Percentiles rank a stretch among this genome's conserved stretches.
Evolutionary conservation across 75 land plant genomes (phyloP).

Genomic region (Sequoiadendron giganteum): DNA sequence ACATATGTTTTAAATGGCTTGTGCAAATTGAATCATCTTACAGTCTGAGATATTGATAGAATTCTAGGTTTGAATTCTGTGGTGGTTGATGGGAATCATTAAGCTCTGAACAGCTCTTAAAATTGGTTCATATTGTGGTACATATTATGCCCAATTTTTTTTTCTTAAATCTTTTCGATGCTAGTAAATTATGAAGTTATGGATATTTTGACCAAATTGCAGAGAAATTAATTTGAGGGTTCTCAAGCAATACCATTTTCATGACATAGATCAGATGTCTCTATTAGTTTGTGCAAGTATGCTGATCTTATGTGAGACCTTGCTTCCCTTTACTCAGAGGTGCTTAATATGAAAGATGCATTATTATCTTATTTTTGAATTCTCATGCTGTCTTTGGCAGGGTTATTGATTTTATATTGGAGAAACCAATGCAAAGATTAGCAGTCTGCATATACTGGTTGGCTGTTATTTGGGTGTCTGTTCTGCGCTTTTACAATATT

Average conservation of each 20-base stretch:
- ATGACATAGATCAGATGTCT: not conserved
- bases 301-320: not conserved
- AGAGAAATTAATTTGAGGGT: not conserved
- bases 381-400: slow-evolving; percentile 28
- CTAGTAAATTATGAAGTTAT: not conserved
- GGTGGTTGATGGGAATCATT: too few species aligned
- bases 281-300: not conserved
- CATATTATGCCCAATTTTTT: not conserved
- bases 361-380: not conserved
- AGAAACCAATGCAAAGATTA: slow-evolving; percentile 63
- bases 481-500: slow-evolving; percentile 59
- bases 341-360: not conserved
- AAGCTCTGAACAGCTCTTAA: not conserved
- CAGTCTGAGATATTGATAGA: too few species aligned
- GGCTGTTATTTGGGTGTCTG: slow-evolving; percentile 45
- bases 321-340: not conserved
- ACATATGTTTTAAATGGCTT: too few species aligned
- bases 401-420: slow-evolving; percentile 63
- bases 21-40: too few species aligned
- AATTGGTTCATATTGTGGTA: not conserved
- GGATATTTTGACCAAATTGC: not conserved
- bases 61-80: too few species aligned
- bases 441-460: slow-evolving; percentile 80
- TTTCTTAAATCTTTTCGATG: not conserved
- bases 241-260: slow-evolving; percentile 7